Evolutionary conservation across 2,329 filamentous ascomycete genomes (phyloP).

Genomic region (Lachnellula hyalina): DNA sequence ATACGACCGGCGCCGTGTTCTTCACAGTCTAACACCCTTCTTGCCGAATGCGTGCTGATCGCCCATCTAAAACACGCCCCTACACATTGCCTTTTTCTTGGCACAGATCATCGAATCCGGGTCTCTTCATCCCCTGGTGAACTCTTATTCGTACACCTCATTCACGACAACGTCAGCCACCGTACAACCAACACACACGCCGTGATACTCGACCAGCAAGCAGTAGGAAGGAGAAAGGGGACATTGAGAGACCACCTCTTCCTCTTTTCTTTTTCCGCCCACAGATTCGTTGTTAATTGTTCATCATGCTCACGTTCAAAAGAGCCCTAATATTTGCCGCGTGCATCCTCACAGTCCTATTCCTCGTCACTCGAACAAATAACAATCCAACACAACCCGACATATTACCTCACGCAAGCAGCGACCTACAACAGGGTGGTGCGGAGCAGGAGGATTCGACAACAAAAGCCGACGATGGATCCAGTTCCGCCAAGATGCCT

Average conservation of each 20-base stretch:
- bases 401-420: slow-evolving; percentile 6
- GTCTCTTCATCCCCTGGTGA: not conserved
- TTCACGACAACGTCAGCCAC: not conserved
- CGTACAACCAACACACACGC: not conserved
- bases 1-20: no score
- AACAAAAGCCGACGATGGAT: slow-evolving; percentile 12
- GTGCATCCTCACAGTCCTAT: slow-evolving; percentile 63
- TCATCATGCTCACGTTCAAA: slow-evolving; percentile 70
- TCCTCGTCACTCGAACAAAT: slow-evolving; percentile 62
- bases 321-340: slow-evolving; percentile 68
- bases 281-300: slow-evolving; percentile 9
- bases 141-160: not conserved
- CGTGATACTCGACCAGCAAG: not conserved
- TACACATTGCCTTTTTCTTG: not conserved
- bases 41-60: not conserved
- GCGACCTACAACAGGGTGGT: not conserved
- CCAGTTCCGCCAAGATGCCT: slow-evolving; percentile 8
- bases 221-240: not conserved
- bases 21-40: no score
- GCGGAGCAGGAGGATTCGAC: not conserved
- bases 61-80: not conserved
- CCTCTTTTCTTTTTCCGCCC: not conserved
- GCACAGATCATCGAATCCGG: not conserved
- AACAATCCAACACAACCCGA: slow-evolving; percentile 11
- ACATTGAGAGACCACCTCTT: not conserved